Percentiles rank a stretch among this genome's conserved stretches.
Evolutionary conservation across 2,329 filamentous ascomycete genomes (phyloP).

Genomic region (Stagonosporopsis rhizophila): DNA sequence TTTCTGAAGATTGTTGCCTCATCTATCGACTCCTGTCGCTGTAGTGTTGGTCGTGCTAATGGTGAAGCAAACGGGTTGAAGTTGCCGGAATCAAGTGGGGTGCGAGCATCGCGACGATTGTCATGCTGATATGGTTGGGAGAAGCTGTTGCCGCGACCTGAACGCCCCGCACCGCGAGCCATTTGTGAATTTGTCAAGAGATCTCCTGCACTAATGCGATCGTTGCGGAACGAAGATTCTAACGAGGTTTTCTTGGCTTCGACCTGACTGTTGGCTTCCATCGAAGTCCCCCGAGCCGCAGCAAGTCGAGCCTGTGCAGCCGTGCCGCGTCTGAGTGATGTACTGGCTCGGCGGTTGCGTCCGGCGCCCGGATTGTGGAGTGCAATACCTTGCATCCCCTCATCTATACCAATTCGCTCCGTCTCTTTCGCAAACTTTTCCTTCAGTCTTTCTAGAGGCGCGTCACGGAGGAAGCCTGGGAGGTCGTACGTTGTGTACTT

Average conservation of each 20-base stretch:
- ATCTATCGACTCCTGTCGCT: slow-evolving; percentile 81
- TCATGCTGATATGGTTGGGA: slow-evolving; percentile 58
- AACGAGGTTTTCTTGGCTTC: slow-evolving; percentile 34
- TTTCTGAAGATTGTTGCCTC: slow-evolving; percentile 89
- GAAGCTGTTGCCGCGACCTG: slow-evolving; percentile 52
- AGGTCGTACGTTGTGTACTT: slow-evolving; percentile 90
- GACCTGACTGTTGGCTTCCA: slow-evolving; percentile 31
- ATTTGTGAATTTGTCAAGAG: slow-evolving; percentile 79
- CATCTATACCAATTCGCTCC: slow-evolving; percentile 80
- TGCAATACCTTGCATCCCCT: slow-evolving; percentile 90
- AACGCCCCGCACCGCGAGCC: slow-evolving; percentile 65
- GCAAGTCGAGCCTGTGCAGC: slow-evolving; percentile 70
- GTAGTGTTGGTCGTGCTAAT: slow-evolving; percentile 53
- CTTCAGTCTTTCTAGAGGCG: slow-evolving; percentile 82
- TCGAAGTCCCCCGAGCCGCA: slow-evolving; percentile 53
- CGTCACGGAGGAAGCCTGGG: slow-evolving; percentile 86
- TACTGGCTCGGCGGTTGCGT: slow-evolving; percentile 73
- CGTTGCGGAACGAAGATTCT: slow-evolving; percentile 37
- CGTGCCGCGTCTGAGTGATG: slow-evolving; percentile 76
- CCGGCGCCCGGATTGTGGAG: slow-evolving; percentile 79
- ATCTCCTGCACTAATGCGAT: slow-evolving; percentile 65
- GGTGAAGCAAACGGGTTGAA: slow-evolving; percentile 52
- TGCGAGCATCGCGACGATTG: slow-evolving; percentile 49
- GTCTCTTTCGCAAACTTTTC: slow-evolving; percentile 89
- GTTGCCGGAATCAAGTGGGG: slow-evolving; percentile 54